Evolutionary conservation across 768 basidiomycete genomes (phyloP).

Genomic region (Kwoniella mangroviensis): DNA sequence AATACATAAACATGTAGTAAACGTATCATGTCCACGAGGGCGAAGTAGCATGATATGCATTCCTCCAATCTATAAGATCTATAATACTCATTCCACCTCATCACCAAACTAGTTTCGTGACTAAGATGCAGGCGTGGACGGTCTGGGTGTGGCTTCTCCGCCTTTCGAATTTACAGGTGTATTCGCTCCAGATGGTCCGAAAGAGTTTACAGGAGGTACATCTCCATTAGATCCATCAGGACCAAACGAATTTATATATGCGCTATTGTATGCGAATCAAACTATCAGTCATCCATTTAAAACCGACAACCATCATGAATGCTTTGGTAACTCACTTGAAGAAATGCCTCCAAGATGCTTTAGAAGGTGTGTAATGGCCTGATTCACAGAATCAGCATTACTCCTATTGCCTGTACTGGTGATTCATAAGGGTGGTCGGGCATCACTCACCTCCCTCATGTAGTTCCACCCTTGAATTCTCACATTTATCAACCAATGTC

Average conservation of each 20-base stretch:
- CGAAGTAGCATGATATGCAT: not conserved
- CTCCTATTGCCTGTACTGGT: not conserved
- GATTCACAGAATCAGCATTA: conserved; percentile 4
- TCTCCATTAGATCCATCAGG: conserved; percentile 49
- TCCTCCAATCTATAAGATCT: not conserved
- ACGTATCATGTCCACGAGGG: not conserved
- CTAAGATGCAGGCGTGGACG: conserved; percentile 11
- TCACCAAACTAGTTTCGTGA: not conserved
- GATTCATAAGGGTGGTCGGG: too few relatives aligned
- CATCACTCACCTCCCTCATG: conserved; percentile 51
- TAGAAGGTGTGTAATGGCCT: conserved; percentile 54
- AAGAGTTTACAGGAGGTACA: conserved; percentile 43
- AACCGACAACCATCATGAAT: too few relatives aligned
- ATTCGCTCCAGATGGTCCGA: conserved; percentile 41
- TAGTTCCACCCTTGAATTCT: conserved; percentile 46
- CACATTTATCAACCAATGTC: conserved; percentile 44
- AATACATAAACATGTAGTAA: too few relatives aligned
- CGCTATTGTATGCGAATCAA: conserved; percentile 30
- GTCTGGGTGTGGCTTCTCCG: conserved; percentile 12
- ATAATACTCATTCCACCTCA: not conserved
- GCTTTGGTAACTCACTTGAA: conserved; percentile 38
- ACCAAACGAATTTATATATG: conserved; percentile 54
- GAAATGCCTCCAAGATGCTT: conserved; percentile 52
- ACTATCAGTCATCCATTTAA: not conserved
- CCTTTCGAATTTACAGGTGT: conserved; percentile 35